phyloP scores from a whole-genome alignment of 2,329 filamentous ascomycete genomes.

The Cadophora sp. region DNA sequence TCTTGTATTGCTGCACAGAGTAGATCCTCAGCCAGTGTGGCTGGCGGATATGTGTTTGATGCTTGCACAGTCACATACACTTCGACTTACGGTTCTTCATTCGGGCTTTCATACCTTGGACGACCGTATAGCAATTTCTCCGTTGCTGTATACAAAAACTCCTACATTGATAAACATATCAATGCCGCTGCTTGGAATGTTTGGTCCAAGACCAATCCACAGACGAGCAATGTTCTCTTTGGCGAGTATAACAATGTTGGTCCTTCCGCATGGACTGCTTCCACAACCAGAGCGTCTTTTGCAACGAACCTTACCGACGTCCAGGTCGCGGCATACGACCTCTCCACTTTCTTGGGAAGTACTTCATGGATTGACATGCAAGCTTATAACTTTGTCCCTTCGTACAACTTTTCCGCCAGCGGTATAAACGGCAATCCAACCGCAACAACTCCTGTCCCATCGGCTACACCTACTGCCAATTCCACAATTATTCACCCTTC shows the following conservation, averaged over 20 bases:
- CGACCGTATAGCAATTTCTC: slow-evolving; percentile 19
- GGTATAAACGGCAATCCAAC: slow-evolving; percentile 24
- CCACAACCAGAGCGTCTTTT: slow-evolving; percentile 15
- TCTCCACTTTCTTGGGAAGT: slow-evolving; percentile 17
- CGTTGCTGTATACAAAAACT: slow-evolving; percentile 20
- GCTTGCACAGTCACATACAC: slow-evolving; percentile 20
- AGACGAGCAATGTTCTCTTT: slow-evolving; percentile 21
- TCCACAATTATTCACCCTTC: slow-evolving; percentile 48
- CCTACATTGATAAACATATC: slow-evolving; percentile 20
- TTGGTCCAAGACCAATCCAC: slow-evolving; percentile 18
- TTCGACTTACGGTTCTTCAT: slow-evolving; percentile 14
- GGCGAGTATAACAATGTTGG: slow-evolving; percentile 22
- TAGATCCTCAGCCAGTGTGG: slow-evolving; percentile 45
- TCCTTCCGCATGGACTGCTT: slow-evolving; percentile 13
- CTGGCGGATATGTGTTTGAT: slow-evolving; percentile 44
- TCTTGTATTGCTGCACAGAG: slow-evolving; percentile 52
- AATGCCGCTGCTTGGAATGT: slow-evolving; percentile 23
- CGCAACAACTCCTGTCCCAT: slow-evolving; percentile 33
- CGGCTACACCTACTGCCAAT: slow-evolving; percentile 39
- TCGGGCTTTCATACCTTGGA: slow-evolving; percentile 17
- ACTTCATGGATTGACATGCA: slow-evolving; percentile 21
- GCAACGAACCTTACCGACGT: slow-evolving; percentile 19
- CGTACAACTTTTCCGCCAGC: slow-evolving; percentile 40
- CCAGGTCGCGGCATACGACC: slow-evolving; percentile 15
- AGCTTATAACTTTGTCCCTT: slow-evolving; percentile 49